Evolutionary conservation across 441 rosid genomes (phyloP), one percentile per base, ranked within the genome.

Genomic region (California macrophylla): DNA sequence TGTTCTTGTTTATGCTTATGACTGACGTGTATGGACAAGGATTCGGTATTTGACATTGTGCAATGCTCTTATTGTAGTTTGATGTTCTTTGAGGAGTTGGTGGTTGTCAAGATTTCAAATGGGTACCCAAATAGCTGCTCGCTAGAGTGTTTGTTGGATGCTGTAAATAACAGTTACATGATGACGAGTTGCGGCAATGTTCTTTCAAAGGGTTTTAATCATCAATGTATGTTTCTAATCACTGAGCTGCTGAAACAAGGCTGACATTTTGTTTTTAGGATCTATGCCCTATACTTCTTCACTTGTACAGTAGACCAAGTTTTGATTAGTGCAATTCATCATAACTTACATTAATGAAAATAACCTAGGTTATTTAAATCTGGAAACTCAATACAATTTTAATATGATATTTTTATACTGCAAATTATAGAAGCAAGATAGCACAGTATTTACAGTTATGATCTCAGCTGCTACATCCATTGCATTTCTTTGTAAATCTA

Each of bases 181-280:
- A 60, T 40, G 71, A 70, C 52, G 73, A 52, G 61, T 72, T 66
- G 56, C 60, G 24, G 78, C 78, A 16, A 72, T 67, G 70, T 71
- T n/a, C 66, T 74, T 28, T 67, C 45, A 69, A 74, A 56, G 71
- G 75, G 69, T 42, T 54, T 56, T 23, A 56, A 71, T 65, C 71
- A 30, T 74, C 78, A 73, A 65, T 69, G 82, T 84, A 78, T 74
- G 82, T 80, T 71, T 54, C 78, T 66, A 26, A 69, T 68, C 69
- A 70, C 75, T 64, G 13, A 60, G 72, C 67, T 68, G 65, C 64
- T 70, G 29, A 73, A 67, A 72, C 65, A 47, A 30, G 54, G 20
- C 18, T 56, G 36, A 6, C 24, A 25, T 34, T 23, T 24, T 58
- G 29, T 18, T 67, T 58, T 50, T 47, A 40, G 42, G 64, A 42